phyloP scores from a whole-genome alignment of 1,139 yeast genomes.

The Trichomonascaceae sp. region DNA sequence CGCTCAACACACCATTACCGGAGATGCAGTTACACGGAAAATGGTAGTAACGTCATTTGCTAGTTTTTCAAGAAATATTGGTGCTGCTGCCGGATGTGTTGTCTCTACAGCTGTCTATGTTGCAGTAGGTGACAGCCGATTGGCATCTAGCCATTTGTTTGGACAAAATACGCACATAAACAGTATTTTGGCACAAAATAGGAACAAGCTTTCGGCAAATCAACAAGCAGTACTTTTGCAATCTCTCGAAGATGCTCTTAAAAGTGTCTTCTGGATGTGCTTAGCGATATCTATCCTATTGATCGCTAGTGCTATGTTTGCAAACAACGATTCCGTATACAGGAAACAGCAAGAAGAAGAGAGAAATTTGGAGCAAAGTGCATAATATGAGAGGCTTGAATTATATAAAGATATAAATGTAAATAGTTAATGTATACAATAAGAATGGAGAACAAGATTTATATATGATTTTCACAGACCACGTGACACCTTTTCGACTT shows the following conservation, averaged over 20 bases:
- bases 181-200: neutral
- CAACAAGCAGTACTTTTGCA: neutral
- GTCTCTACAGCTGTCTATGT: neutral
- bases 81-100: slow-evolving; percentile 2
- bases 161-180: neutral
- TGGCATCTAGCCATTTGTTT: neutral
- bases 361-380: neutral
- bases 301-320: neutral
- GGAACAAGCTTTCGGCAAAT: neutral
- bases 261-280: neutral
- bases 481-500: too few relatives aligned
- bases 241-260: neutral
- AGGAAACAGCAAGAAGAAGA: neutral
- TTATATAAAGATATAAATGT: neutral
- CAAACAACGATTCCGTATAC: neutral
- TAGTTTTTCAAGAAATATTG: neutral
- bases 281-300: neutral
- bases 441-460: neutral
- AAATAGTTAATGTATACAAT: neutral
- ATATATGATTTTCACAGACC: too few relatives aligned
- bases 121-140: neutral
- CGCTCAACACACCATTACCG: neutral
- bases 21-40: neutral
- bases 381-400: neutral
- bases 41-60: neutral